Base-by-base conservation (phyloP, 352 stramenopile genomes). In the Globisporangium solare region DNA sequence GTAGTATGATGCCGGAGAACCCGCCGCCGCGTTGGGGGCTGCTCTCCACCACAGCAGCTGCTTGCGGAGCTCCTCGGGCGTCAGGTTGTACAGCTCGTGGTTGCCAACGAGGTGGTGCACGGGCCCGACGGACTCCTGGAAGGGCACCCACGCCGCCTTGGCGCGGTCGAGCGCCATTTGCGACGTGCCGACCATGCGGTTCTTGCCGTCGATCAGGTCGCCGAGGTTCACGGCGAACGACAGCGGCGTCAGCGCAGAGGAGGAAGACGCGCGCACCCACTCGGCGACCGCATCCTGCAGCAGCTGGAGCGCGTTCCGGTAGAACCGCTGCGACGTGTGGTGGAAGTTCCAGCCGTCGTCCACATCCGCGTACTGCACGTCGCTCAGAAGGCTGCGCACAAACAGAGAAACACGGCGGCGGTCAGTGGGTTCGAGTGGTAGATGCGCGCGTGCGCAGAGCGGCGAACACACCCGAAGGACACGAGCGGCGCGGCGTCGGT, bases 41-140 rank as follows among this genome's bases (percentile, higher is more conserved):
- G 67, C 45, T 6, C 66, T 35, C 43, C 40, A 40, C 56, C 67
- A 72, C 11, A 84, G 48, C 17, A 90, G 60, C 58, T 86, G 61
- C 15, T 66, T 58, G 20, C 74, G 58, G 50, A 89, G 83, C 21
- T 69, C 58, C 0, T 53, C 46, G 12, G 68, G 70, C 6, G 75
- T 58, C 47, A 94, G 82, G 54, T 92, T 92, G 71, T 91, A 92
- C 39, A 94, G 76, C 53, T 94, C 84, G 69, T 94, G 84, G 67
- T 94, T 94, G 47, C 84, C 84, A 54, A 92, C 54, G 27, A 92
- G 58, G 61, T 94, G 84, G 63, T 92, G 79, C 56, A 94, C 73
- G 32, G 67, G 66, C 10, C 74, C 77, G 18, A 92, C 59, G 1
- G 42, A 31, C 11, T 64, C 43, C 67, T 79, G 54, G 37, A 92